phyloP scores from a whole-genome alignment of 805 yeast species.

The Lipomyces kockii region DNA sequence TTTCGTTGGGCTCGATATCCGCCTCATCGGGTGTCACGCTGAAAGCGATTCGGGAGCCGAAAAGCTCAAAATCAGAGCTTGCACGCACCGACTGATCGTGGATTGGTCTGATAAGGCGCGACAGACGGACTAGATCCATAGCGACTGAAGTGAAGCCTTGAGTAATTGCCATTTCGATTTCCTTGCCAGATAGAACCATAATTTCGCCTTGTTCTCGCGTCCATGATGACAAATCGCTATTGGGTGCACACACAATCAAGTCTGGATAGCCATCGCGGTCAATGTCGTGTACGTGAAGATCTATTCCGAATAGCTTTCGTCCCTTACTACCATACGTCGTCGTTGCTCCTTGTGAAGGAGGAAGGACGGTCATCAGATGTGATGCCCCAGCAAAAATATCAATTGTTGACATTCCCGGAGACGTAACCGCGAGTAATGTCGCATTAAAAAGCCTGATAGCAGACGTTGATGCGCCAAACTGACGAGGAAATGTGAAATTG shows the following conservation, averaged over 20 bases:
- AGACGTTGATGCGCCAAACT: conserved; percentile 53
- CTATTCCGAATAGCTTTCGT: conserved; percentile 51
- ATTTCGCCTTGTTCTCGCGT: conserved; percentile 42
- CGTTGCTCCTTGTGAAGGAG: conserved; percentile 41
- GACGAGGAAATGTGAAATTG: conserved; percentile 41
- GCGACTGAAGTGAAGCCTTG: conserved; percentile 24
- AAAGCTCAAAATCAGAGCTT: conserved; percentile 35
- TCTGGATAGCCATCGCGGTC: conserved; percentile 51
- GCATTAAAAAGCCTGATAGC: conserved; percentile 42
- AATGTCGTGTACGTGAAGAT: conserved; percentile 45
- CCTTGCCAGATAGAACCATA: conserved; percentile 27
- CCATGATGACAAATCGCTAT: conserved; percentile 48
- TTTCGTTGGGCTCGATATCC: background rate
- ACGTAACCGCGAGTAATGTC: conserved; percentile 52
- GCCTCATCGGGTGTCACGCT: background rate
- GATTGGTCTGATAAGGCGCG: conserved; percentile 20
- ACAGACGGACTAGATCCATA: conserved; percentile 22
- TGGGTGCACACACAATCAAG: conserved; percentile 53
- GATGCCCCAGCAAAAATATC: conserved; percentile 43
- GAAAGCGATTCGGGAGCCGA: conserved; percentile 28
- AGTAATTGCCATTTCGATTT: conserved; percentile 21
- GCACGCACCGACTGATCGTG: conserved; percentile 29
- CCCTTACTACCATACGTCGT: conserved; percentile 50
- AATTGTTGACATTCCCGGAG: conserved; percentile 58
- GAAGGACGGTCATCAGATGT: conserved; percentile 38